Evolutionary conservation across 179 eudicot genomes (phyloP).

Genomic region (Dionaea muscipula): DNA sequence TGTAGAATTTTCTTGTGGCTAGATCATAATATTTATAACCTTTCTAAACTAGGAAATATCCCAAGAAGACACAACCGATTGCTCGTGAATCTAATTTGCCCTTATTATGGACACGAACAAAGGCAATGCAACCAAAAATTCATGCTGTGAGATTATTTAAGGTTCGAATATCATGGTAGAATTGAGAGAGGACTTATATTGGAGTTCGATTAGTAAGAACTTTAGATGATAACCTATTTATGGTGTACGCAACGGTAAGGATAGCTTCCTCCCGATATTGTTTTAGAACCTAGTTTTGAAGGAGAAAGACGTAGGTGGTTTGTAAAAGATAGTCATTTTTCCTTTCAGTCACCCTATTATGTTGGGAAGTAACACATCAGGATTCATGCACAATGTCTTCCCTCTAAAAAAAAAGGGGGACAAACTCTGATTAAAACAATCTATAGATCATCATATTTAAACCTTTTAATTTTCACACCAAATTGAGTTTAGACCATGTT

Average conservation of each 20-base stretch:
- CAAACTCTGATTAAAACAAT: not conserved
- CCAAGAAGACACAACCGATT: not conserved
- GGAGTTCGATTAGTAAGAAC: too few relatives aligned
- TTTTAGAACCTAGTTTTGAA: not conserved
- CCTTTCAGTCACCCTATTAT: not conserved
- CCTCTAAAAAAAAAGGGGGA: not conserved
- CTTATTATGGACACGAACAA: not conserved
- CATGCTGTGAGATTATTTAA: not conserved
- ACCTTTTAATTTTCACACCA: constrained; percentile 4
- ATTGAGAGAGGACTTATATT: too few relatives aligned
- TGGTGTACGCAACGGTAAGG: not conserved
- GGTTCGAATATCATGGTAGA: too few relatives aligned
- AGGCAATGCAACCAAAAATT: not conserved
- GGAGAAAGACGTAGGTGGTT: not conserved
- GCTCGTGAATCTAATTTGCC: not conserved
- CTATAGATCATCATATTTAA: not conserved
- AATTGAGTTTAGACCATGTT: not conserved
- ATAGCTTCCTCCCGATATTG: not conserved
- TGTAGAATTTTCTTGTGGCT: too few relatives aligned
- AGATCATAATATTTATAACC: too few relatives aligned
- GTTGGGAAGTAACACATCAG: not conserved
- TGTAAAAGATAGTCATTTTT: too few relatives aligned
- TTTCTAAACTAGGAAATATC: too few relatives aligned
- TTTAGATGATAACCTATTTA: not conserved
- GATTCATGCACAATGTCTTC: too few relatives aligned